Evolutionary conservation across 768 basidiomycete species (phyloP), one percentile per base, ranked within the genome.

Genomic region (Exsudoporus frostii): DNA sequence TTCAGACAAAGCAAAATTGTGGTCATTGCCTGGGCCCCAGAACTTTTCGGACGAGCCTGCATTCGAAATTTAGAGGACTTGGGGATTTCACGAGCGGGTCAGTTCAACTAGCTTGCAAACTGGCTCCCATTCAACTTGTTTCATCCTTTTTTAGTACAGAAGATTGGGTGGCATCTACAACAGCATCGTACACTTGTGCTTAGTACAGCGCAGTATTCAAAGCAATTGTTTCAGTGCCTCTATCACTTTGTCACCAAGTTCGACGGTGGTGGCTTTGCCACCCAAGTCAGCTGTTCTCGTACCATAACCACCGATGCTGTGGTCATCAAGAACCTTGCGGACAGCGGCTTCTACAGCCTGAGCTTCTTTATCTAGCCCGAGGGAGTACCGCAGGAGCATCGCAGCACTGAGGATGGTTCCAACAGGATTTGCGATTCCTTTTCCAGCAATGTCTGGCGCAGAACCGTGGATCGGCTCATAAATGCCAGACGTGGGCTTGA

Each of bases 401-500:
- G 94, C 94, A 17, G 88, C 89, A 48, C 92, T 94, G 53, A 97
- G 87, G 68, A 97, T 96, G 15, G 94, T 95, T 48, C 94, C 94
- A 63, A 97, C 83, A 33, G 94, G 94, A 68, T 97, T 97, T 59
- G 94, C 94, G 62, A 95, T 92, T 17, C 90, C 89, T 69, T 90
- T 77, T 1, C 92, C 92, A n/a, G 94, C 91, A 56, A 97, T 97
- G 65, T 96, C 94, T 47, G 94, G 94, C 1, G 94, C 94, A 39
- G 92, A 92, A 46, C 92, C 92, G 65, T 96, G 93, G 59, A 97
- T 97, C 45, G 97, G 97, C 73, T 99, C 97, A 76, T 99, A 99
- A 39, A 99, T 75, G 38, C 97, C 97, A 17, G 82, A 72, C 2
- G 89, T 88, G 7, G 89, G 84, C 66, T 88, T 90, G 70, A 87